Evolutionary conservation across 2,329 filamentous ascomycete species (phyloP), one percentile per base, ranked within the genome.

Genomic region (Aspergillus transmontanensis): DNA sequence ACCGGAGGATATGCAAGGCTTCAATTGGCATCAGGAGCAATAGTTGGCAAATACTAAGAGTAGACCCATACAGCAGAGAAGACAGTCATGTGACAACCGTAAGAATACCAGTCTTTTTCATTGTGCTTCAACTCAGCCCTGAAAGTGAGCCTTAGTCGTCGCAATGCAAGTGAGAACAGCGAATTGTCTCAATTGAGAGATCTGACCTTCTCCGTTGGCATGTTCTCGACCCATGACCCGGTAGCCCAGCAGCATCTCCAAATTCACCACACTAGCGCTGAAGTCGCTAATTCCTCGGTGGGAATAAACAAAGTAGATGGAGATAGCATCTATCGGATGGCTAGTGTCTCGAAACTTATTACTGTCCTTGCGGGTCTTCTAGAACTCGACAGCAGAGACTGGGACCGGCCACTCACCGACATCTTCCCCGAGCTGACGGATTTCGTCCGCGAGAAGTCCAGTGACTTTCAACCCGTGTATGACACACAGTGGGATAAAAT

Each of bases 401-500:
- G 79, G 72, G 76, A 83, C 2, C 79, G 79, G 53, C 80, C 80
- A 0, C 74, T 86, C 6, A 76, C 81, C 1, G 77, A 82, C 41
- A 82, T 83, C 58, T 70, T 85, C 6, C 81, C 83, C 0, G 75
- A 79, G 55, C 66, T 79, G 9, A 64, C 68, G 5, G 58, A 70
- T 6, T 64, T 68, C 79, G 48, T 67, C 36, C 34, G 58, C 12
- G 62, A 64, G 11, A 48, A 71, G 61, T 45, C 64, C 66, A 50
- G 66, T 58, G 6, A 68, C 50, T 58, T 70, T 7, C 73, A 78
- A 53, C 67, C 68, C 4, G 69, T 81, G 9, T 70, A 72, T 28
- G 71, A 74, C 1, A 71, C 82, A 2, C 70, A 78, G 48, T 86
- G 83, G 83, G 77, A 83, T 41, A 78, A 82, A 11, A 72, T 86